Evolutionary conservation across 2,329 filamentous ascomycete species (phyloP), one percentile per base, ranked within the genome.

Genomic region (Alternaria hordeiaustralica): DNA sequence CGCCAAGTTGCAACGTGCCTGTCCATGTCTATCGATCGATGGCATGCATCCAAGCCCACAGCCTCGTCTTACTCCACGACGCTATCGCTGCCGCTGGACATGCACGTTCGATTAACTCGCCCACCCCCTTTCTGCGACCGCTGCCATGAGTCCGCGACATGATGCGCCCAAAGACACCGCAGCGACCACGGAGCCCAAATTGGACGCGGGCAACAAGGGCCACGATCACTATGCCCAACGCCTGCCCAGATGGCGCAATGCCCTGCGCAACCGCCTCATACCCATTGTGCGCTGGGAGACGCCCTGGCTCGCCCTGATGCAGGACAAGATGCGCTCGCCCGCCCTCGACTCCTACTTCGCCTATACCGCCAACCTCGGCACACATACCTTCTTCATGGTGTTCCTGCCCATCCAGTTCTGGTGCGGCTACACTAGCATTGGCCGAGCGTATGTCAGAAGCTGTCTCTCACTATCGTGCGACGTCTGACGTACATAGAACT

Each of bases 361-460:
- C 55, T 93, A 96, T 69, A 97, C 94, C 1, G 96, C 96, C 67
- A 99, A 98, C 80, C 87, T 98, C 93, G 96, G 69, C 11, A 99
- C 96, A 1, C 96, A 99, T 82, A 99, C 96, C 0, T 98, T 97
- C 84, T 99, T 97, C 85, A 98, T 98, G 94, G 87, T 97, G 70
- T 91, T 93, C 62, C 84, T 99, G 75, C 96, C 96, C 6, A 93
- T 98, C 69, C 87, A 97, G 71, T 98, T 98, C 84, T 99, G 96
- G 96, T 97, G 93, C 75, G 95, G 95, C 58, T 92, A 94, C 81
- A 90, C 91, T 46, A 89, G 87, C 67, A 87, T 97, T 70, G 96
- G 93, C 59, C 91, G 96, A 84, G 94, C 91, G 93, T 96, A 89
- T 72, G 90, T 85, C 60, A 65, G 44, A 13, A 46, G 58, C 63